phyloP scores from a whole-genome alignment of 2,329 filamentous ascomycete species.

The Beauveria rudraprayagi region DNA sequence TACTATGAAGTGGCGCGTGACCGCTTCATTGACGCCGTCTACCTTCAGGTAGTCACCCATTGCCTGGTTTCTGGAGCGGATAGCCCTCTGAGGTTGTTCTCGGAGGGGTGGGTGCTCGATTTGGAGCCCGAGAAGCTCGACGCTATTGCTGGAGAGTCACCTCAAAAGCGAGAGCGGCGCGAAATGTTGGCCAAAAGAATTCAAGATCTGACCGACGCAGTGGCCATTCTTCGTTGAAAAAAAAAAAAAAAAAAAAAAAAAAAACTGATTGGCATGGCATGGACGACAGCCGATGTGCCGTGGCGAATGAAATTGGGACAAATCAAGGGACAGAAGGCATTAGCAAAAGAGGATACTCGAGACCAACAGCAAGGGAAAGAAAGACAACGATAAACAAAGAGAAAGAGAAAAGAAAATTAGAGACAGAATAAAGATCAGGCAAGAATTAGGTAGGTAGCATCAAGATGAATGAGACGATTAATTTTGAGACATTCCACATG shows the following conservation, averaged over 20 bases:
- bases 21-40: constrained; percentile 29
- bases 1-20: constrained; percentile 27
- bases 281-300: no score
- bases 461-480: no score
- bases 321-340: background rate
- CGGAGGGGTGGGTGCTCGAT: background rate
- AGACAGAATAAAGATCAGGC: background rate
- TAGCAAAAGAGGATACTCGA: background rate
- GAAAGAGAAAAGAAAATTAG: background rate
- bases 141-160: background rate
- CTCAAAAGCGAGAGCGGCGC: background rate
- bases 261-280: no score
- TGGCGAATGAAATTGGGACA: no score
- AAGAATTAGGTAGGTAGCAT: no score
- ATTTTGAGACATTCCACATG: no score
- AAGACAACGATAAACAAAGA: background rate
- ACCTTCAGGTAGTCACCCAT: constrained; percentile 22
- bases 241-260: no score
- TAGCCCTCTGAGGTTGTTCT: constrained; percentile 16
- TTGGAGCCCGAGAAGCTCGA: background rate
- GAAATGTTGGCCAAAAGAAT: background rate
- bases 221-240: background rate
- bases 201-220: background rate
- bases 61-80: constrained; percentile 18
- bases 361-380: no score